Evolutionary conservation across 768 basidiomycete species (phyloP), one percentile per base, ranked within the genome.

Genomic region (Lactifluus piperatus): DNA sequence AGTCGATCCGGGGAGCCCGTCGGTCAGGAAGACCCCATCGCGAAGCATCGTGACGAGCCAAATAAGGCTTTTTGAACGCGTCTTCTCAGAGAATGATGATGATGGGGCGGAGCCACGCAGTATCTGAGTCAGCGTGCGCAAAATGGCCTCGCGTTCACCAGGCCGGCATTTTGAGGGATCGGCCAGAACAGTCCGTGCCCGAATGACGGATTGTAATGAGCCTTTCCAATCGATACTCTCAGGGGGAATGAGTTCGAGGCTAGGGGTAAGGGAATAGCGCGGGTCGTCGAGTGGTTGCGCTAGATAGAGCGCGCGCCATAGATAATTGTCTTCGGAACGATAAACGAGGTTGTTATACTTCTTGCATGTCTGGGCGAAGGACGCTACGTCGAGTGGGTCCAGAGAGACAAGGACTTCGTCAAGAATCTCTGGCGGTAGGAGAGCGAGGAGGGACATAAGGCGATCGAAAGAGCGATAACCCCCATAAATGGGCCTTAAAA

Each of bases 301-400:
- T 44, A 90, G 81, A 69, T 88, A 90, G 5, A 89, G 74, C 9
- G 70, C 71, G 8, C 84, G 77, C 88, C 88, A 90, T 37, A 87
- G 70, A 49, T 79, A 72, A 27, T 72, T 72, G 62, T 79, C 75
- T 9, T 71, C 70, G 2, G 74, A 62, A 44, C 68, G 53, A 64
- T 85, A 83, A 24, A 87, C 69, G 57, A 82, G 62, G 3, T 63
- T 65, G 55, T 73, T 70, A 51, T 79, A 72, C 16, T 66, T 60
- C 4, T 70, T 71, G 63, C 79, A 82, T 13, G 80, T 78, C 67
- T 82, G 81, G 0, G 85, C 73, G 39, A 80, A 64, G 22, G 68
- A 57, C 1, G 85, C 75, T 39, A 88, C 76, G 56, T 87, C 80
- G 44, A 80, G 66, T 4, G 87, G 87, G 64, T 86, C 81, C 59